phyloP scores from a whole-genome alignment of 192 early-diverging fungal genomes.

The Haplosporangium gracile region DNA sequence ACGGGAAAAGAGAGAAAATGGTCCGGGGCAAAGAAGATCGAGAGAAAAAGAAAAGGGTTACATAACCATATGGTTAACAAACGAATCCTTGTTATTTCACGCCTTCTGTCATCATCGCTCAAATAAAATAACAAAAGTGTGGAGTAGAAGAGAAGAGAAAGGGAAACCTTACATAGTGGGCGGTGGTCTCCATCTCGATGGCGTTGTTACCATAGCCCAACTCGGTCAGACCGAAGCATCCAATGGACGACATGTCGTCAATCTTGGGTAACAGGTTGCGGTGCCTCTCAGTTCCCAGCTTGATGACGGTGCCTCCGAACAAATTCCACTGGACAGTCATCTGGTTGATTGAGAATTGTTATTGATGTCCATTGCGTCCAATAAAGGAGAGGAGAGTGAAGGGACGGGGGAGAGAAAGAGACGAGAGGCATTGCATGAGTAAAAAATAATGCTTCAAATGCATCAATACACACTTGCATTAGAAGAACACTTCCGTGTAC shows the following conservation, averaged over 20 bases:
- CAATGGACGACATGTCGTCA: constrained; percentile 74
- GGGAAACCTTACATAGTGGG: constrained; percentile 62
- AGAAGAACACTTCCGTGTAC: not conserved
- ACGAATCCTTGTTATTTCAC: constrained; percentile 3
- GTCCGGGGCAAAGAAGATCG: not conserved
- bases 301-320: constrained; percentile 71
- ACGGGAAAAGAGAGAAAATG: not conserved
- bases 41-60: not conserved
- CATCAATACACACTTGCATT: not conserved
- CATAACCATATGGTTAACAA: not conserved
- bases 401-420: not conserved
- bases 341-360: not conserved
- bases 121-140: not conserved
- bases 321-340: constrained; percentile 57
- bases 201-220: constrained; percentile 87
- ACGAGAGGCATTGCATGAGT: not conserved
- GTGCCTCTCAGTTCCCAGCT: constrained; percentile 81
- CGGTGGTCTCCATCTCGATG: constrained; percentile 84
- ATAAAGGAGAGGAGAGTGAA: not conserved
- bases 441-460: not conserved
- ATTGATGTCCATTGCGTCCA: not conserved
- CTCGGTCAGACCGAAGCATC: constrained; percentile 85
- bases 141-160: not conserved
- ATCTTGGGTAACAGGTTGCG: constrained; percentile 71
- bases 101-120: constrained; percentile 2